Percentiles rank a stretch among this genome's conserved stretches.
These are phyloP conservation scores for Orbilia blumenaviensis DNA, from an alignment of 2,329 filamentous ascomycete species.

Conservation along the genomic window DNA sequence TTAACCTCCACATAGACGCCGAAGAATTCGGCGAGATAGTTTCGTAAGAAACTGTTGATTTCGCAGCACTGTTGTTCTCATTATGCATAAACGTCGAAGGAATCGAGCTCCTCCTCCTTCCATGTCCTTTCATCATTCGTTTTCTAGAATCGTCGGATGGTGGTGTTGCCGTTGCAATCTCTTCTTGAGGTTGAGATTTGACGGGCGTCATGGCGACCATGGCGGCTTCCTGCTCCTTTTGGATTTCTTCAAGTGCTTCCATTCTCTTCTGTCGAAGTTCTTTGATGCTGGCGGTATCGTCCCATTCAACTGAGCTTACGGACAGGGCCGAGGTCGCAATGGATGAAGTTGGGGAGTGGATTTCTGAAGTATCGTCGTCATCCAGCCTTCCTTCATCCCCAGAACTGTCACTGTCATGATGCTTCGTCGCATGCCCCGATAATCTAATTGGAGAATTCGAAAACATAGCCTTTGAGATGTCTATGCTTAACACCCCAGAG, in stretches of 20 bases:
- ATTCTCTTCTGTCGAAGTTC: conserved; percentile 36
- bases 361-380: conserved; percentile 28
- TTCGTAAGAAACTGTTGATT: conserved; percentile 35
- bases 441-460: conserved; percentile 45
- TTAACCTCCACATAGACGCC: conserved; percentile 35
- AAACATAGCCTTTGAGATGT: conserved; percentile 41
- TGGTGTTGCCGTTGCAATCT: background rate
- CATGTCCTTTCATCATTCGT: conserved; percentile 10
- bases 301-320: conserved; percentile 50
- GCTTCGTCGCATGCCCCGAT: conserved; percentile 17
- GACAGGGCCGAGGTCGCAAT: conserved; percentile 50
- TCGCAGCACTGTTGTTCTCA: background rate
- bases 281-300: conserved; percentile 38
- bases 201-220: background rate
- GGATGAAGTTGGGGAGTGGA: conserved; percentile 24
- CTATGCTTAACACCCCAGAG: conserved; percentile 7
- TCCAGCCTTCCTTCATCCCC: conserved; percentile 26
- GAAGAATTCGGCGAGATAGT: conserved; percentile 51
- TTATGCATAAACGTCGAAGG: conserved; percentile 51
- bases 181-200: background rate
- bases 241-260: conserved; percentile 39
- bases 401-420: conserved; percentile 38
- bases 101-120: conserved; percentile 37
- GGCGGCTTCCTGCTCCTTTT: conserved; percentile 17
- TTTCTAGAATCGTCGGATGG: background rate